Evolutionary conservation across 2,329 filamentous ascomycete species (phyloP).

Genomic region (Ophiocordyceps sinensis): DNA sequence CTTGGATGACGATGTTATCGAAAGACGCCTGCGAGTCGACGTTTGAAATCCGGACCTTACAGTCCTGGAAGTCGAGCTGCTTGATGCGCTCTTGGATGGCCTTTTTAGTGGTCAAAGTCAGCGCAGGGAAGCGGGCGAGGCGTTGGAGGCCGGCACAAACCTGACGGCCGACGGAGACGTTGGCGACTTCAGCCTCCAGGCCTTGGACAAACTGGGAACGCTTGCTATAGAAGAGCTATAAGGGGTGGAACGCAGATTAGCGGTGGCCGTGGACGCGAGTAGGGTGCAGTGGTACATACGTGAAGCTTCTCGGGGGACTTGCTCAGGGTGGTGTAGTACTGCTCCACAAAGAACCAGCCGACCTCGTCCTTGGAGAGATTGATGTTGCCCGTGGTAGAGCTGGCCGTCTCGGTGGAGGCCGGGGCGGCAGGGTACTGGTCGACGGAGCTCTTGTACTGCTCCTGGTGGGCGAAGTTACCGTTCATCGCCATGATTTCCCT

Average conservation of each 20-base stretch:
- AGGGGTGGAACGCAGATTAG: neutral
- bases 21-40: slow-evolving; percentile 91
- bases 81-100: slow-evolving; percentile 91
- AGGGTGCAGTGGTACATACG: slow-evolving; percentile 26
- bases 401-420: slow-evolving; percentile 18
- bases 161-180: slow-evolving; percentile 75
- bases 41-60: slow-evolving; percentile 96
- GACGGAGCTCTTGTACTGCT: slow-evolving; percentile 23
- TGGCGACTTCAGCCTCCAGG: slow-evolving; percentile 74
- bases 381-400: slow-evolving; percentile 21
- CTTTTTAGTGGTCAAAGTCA: slow-evolving; percentile 28
- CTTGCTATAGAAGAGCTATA: slow-evolving; percentile 84
- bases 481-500: slow-evolving; percentile 37
- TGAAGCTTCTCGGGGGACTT: slow-evolving; percentile 88
- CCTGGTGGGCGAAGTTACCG: slow-evolving; percentile 34
- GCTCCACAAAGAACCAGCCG: slow-evolving; percentile 98
- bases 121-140: neutral
- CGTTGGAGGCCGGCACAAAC: slow-evolving; percentile 26
- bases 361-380: slow-evolving; percentile 76
- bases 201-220: slow-evolving; percentile 91
- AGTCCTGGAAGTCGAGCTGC: slow-evolving; percentile 85
- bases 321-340: slow-evolving; percentile 97
- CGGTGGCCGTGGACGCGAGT: neutral
- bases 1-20: slow-evolving; percentile 91
- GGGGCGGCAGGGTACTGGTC: slow-evolving; percentile 24